Conservation (phyloP, 2,329 filamentous ascomycete species). For the Penicillium brevicompactum region DNA sequence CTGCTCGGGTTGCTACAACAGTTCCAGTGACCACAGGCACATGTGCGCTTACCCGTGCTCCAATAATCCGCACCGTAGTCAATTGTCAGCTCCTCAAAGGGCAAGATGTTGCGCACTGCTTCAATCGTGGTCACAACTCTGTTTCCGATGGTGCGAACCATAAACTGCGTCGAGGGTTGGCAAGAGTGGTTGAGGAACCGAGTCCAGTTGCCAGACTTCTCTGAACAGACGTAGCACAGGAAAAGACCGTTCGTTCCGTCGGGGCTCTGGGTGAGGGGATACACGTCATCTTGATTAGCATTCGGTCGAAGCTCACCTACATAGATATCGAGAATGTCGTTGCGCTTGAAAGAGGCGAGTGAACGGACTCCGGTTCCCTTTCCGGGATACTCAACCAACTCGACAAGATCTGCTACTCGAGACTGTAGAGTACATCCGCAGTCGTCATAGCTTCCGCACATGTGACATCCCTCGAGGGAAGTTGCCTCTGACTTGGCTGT, state of each 20-base stretch:
- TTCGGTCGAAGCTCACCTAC: conserved; percentile 24
- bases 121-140: conserved; percentile 21
- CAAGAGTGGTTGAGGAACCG: conserved; percentile 43
- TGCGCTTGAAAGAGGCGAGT: conserved; percentile 26
- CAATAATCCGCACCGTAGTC: conserved; percentile 36
- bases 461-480: conserved; percentile 11
- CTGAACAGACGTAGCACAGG: conserved; percentile 18
- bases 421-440: conserved; percentile 25
- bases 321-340: conserved; percentile 29
- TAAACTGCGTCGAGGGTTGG: conserved; percentile 26
- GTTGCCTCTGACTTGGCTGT: not conserved
- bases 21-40: not conserved
- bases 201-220: conserved; percentile 35
- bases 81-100: conserved; percentile 39
- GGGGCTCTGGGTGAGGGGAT: conserved; percentile 18
- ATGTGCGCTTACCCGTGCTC: not conserved
- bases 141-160: conserved; percentile 21
- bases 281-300: conserved; percentile 13
- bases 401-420: conserved; percentile 26
- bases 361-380: conserved; percentile 36
- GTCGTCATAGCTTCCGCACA: conserved; percentile 14
- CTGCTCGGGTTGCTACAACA: not conserved
- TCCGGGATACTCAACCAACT: conserved; percentile 30
- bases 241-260: not conserved
- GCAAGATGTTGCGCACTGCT: conserved; percentile 27